Evolutionary conservation across 768 basidiomycete genomes (phyloP).

Genomic region (Pulveroboletus frians): DNA sequence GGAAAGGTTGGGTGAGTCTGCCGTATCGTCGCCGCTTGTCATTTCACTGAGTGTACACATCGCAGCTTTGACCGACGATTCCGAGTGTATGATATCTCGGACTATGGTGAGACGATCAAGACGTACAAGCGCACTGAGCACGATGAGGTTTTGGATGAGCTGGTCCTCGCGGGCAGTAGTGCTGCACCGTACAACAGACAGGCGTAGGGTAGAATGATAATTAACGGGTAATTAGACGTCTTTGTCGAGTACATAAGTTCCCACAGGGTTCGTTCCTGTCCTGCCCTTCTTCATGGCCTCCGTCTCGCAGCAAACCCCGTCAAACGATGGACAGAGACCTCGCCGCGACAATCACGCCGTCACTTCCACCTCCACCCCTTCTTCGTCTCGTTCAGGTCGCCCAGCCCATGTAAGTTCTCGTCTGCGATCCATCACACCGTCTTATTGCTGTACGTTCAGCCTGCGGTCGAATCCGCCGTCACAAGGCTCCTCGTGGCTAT

Average conservation of each 20-base stretch:
- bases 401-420: slow-evolving; percentile 23
- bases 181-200: slow-evolving; percentile 34
- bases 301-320: slow-evolving; percentile 13
- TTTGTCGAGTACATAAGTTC: slow-evolving; percentile 3
- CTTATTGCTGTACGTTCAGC: slow-evolving; percentile 34
- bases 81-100: slow-evolving; percentile 80
- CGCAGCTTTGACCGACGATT: slow-evolving; percentile 84
- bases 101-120: slow-evolving; percentile 87
- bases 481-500: slow-evolving; percentile 92
- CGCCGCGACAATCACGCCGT: slow-evolving; percentile 51
- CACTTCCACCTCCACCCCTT: slow-evolving; percentile 37
- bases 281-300: slow-evolving; percentile 15
- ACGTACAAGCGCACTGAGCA: slow-evolving; percentile 82
- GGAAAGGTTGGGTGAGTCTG: slow-evolving; percentile 60
- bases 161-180: slow-evolving; percentile 51
- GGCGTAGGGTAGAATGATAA: neutral
- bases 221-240: neutral
- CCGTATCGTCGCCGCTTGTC: neutral
- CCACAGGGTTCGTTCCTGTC: slow-evolving; percentile 5
- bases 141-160: slow-evolving; percentile 59
- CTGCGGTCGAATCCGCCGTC: slow-evolving; percentile 84
- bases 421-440: neutral
- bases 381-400: slow-evolving; percentile 20
- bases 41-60: neutral
- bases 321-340: slow-evolving; percentile 37